Conservation (phyloP, 441 rosid genomes). For the Daphne laureola region DNA sequence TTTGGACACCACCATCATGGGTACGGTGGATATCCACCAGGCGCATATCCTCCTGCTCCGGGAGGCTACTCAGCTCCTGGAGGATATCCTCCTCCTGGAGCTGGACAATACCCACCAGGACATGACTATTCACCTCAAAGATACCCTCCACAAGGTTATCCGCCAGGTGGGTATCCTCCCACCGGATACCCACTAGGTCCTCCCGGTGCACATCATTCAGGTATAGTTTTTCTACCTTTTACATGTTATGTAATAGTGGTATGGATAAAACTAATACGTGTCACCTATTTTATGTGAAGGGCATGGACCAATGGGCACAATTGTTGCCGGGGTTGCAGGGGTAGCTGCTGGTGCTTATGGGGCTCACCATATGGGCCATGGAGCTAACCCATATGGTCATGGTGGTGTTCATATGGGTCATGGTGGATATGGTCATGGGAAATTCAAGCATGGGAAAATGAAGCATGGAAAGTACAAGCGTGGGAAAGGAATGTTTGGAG, state of each 20-base stretch:
- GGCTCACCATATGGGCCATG: slow-evolving; percentile 3
- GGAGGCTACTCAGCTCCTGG: not conserved
- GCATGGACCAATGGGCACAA: slow-evolving; percentile 8
- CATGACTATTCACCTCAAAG: slow-evolving; percentile 3
- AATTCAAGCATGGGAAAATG: slow-evolving; percentile 34
- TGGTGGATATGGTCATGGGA: slow-evolving; percentile 31
- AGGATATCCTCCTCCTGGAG: not conserved
- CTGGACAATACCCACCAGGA: not conserved
- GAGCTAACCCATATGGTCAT: not conserved
- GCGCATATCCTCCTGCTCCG: slow-evolving; percentile 10
- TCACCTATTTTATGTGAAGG: not conserved
- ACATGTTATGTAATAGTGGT: not conserved
- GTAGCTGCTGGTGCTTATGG: slow-evolving; percentile 14
- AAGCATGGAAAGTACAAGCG: slow-evolving; percentile 53
- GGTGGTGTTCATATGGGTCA: slow-evolving; percentile 1
- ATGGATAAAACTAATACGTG: not conserved
- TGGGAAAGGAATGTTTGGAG: slow-evolving; percentile 44
- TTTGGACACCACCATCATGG: too few species aligned
- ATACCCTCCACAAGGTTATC: slow-evolving; percentile 17
- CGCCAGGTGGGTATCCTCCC: slow-evolving; percentile 7
- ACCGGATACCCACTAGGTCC: too few species aligned
- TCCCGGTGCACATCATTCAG: slow-evolving; percentile 12
- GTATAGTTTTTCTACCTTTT: not conserved
- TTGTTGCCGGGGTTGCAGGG: slow-evolving; percentile 13
- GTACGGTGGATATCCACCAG: slow-evolving; percentile 8